Evolutionary conservation across 2,329 filamentous ascomycete species (phyloP).

Genomic region (Cladorrhinum sp.): DNA sequence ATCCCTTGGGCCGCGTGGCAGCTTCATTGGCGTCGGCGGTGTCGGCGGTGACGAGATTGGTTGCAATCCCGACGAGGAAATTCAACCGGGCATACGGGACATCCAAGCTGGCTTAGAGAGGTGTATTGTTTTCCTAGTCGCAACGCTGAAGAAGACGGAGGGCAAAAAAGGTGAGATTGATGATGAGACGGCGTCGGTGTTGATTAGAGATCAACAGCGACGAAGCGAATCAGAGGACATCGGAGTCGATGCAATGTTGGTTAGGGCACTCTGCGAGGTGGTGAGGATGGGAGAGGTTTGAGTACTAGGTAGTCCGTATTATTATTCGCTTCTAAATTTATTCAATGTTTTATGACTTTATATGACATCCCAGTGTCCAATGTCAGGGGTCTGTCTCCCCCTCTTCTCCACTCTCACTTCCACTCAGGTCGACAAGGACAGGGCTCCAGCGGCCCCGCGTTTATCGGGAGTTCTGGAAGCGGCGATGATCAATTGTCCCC

Average conservation of each 20-base stretch:
- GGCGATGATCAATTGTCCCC: background rate
- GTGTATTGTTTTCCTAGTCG: conserved; percentile 51
- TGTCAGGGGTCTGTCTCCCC: background rate
- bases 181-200: background rate
- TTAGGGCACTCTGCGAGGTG: conserved; percentile 41
- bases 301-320: background rate
- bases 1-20: conserved; percentile 1
- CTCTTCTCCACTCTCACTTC: background rate
- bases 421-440: conserved; percentile 3
- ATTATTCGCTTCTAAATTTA: background rate
- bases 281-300: conserved; percentile 30
- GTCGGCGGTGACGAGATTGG: too few relatives aligned
- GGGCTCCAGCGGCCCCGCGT: background rate
- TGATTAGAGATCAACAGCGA: background rate
- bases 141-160: conserved; percentile 40
- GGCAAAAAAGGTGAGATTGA: conserved; percentile 1
- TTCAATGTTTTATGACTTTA: background rate
- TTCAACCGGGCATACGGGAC: conserved; percentile 36
- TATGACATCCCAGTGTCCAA: too few relatives aligned
- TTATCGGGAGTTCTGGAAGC: background rate
- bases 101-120: conserved; percentile 48
- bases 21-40: background rate
- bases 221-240: conserved; percentile 11
- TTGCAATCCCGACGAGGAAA: conserved; percentile 29
- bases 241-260: conserved; percentile 35